Evolutionary conservation across 2,329 filamentous ascomycete genomes (phyloP), one percentile per base, ranked within the genome.

Genomic region (Curvularia spicifera): DNA sequence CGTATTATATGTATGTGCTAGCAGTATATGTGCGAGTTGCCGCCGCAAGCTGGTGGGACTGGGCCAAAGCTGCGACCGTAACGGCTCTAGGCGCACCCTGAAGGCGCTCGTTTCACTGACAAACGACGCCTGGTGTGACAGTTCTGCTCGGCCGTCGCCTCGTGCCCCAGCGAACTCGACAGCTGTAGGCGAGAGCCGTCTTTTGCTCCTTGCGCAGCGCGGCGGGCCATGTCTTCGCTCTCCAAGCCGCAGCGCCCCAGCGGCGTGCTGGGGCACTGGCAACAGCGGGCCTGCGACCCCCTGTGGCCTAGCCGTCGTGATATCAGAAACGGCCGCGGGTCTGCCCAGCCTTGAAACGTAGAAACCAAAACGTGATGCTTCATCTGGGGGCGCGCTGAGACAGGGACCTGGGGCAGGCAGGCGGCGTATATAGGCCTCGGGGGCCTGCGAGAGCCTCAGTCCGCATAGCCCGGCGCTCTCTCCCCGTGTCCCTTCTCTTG

Each of bases 351-450:
- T 57, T 71, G 68, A 71, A 71, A 71, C 68, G 57, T 61, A 52
- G 45, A 60, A 42, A 61, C 45, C 60, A 52, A 62, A 64, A 64
- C 63, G 63, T 53, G 58, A 49, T 68, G 67, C 68, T 69, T 66
- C 65, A 66, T 53, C 57, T 61, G 43, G 52, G 61, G 53, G 49
- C 42, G 28, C 59, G 54, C 66, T 70, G 68, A 65, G 66, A 69
- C 68, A 45, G 29, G n/a, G 28, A 51, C 39, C 39, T 26, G 37
- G 47, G n/a, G 53, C 44, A 39, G 45, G 22, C 51, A 37, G 15
- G 33, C 33, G 15, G 33, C 43, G 57, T 39, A 63, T 59, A 57
- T 63, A 66, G 59, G 61, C 51, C 26, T 28, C 22, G 42, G 28
- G 4, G 8, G 48, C 53, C 58, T 26, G 55, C 56, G 57, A 31